Evolutionary conservation across 2,329 filamentous ascomycete species (phyloP), one percentile per base, ranked within the genome.

Genomic region (Aspergillus arachidicola): DNA sequence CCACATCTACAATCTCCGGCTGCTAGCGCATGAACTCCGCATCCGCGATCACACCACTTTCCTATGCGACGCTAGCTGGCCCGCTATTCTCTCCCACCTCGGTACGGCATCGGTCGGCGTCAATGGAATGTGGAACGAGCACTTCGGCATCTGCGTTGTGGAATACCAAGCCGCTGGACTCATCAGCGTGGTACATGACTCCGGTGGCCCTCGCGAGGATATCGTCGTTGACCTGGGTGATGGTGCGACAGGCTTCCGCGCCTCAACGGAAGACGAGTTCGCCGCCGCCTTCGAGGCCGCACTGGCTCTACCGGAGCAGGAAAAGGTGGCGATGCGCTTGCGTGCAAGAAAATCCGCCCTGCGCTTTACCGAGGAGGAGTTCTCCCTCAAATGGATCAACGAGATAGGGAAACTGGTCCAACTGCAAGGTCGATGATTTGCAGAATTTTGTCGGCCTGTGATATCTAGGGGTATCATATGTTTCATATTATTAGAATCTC

Each of bases 51-150:
- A 85, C 16, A 93, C 97, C 50, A 88, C 93, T 62, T 99, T 99
- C 76, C 87, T 96, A 66, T 89, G 93, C 61, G 94, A 99, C 76
- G 94, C 93, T 0, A 88, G 91, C 30, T 99, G 94, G 93, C 88
- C 91, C 4, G 87, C 93, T 69, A 92, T 99, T 59, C 83, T 97
- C 11, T 85, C 91, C 36, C 93, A 92, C 87, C 83, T 98, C 64
- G 82, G 87, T 59, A 88, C 83, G 66, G 89, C 91, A 4, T 94
- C 88, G 21, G 87, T 99, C 1, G 95, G 95, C 57, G 93, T 96
- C 34, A 99, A 99, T 71, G 93, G 91, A 73, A 99, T 99, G 95
- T 99, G 95, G 94, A 98, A 97, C 76, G 95, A 99, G 81, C 95
- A 99, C 78, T 99, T 99, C 76, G 95, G 95, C 26, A 99, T 99